phyloP scores from a whole-genome alignment of 768 basidiomycete species.

The Suillus sp. region DNA sequence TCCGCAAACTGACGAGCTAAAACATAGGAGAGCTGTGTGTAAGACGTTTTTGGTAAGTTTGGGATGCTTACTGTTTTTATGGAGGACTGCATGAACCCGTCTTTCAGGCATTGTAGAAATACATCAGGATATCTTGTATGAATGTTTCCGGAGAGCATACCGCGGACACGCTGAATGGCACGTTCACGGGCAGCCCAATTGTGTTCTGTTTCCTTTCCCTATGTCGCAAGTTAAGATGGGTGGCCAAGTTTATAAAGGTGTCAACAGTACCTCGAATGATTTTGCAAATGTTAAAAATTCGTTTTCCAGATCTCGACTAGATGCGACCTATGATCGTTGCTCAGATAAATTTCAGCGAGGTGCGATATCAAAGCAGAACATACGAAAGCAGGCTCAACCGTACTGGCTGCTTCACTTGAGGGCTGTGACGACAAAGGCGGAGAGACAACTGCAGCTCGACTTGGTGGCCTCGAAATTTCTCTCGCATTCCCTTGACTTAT shows the following conservation, averaged over 20 bases:
- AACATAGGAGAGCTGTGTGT: conserved; percentile 8
- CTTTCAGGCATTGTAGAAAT: conserved; percentile 76
- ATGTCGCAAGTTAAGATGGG: conserved; percentile 12
- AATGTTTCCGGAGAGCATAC: conserved; percentile 88
- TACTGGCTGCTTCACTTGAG: conserved; percentile 42
- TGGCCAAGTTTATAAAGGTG: background rate
- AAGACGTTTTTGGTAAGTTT: background rate
- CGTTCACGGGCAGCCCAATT: conserved; percentile 90
- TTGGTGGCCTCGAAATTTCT: conserved; percentile 56
- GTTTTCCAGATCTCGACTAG: conserved; percentile 78
- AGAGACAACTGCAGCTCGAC: conserved; percentile 55
- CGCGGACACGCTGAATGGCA: conserved; percentile 74
- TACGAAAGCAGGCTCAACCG: conserved; percentile 71
- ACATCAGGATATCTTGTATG: conserved; percentile 70
- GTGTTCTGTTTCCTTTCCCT: conserved; percentile 97
- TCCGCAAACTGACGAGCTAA: conserved; percentile 86
- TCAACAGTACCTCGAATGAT: conserved; percentile 68
- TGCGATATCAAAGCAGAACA: conserved; percentile 28
- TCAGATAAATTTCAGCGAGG: conserved; percentile 6
- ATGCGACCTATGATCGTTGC: conserved; percentile 64
- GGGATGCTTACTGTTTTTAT: conserved; percentile 71
- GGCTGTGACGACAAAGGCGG: conserved; percentile 45
- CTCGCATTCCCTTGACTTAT: conserved; percentile 52
- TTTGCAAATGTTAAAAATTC: conserved; percentile 83
- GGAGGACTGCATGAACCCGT: conserved; percentile 78